Conservation (phyloP, 208 protist species). For the Blastocrithidia nonstop region DNA sequence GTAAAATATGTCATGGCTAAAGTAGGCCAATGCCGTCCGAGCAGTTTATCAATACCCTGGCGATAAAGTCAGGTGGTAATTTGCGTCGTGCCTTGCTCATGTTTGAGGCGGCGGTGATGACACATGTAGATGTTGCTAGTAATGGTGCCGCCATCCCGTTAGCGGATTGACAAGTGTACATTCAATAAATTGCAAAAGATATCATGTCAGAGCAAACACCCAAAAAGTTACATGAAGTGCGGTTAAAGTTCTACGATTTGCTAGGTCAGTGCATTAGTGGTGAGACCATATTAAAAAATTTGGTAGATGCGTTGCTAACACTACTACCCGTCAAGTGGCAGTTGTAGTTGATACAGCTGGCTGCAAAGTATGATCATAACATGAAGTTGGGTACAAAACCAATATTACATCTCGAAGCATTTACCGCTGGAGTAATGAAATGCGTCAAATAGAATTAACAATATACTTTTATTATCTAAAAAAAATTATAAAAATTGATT, state of each 20-base stretch:
- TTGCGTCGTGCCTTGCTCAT: constrained; percentile 93
- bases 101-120: constrained; percentile 89
- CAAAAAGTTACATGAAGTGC: constrained; percentile 82
- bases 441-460: constrained; percentile 38
- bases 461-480: too few species aligned
- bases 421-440: constrained; percentile 83
- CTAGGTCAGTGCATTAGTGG: constrained; percentile 97
- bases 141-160: constrained; percentile 55
- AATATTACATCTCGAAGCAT: constrained; percentile 98
- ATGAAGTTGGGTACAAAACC: constrained; percentile 93
- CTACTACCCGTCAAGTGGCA: constrained; percentile 58
- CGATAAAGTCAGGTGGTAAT: constrained; percentile 82
- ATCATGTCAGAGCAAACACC: constrained; percentile 93
- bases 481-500: too few species aligned
- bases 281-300: constrained; percentile 85
- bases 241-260: constrained; percentile 96
- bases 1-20: constrained; percentile 55
- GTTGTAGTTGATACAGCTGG: constrained; percentile 73
- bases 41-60: constrained; percentile 57
- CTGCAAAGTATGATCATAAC: constrained; percentile 93
- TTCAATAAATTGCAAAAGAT: constrained; percentile 81
- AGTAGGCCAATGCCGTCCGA: constrained; percentile 26
- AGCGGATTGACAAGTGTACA: constrained; percentile 94
- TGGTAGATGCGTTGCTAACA: constrained; percentile 75
- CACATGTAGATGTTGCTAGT: constrained; percentile 66